Percentiles rank a stretch among this genome's conserved stretches.
These are phyloP conservation scores for Apiotrichum gracile DNA, from an alignment of 1,284 basidiomycete genomes.

Conservation along the genomic window DNA sequence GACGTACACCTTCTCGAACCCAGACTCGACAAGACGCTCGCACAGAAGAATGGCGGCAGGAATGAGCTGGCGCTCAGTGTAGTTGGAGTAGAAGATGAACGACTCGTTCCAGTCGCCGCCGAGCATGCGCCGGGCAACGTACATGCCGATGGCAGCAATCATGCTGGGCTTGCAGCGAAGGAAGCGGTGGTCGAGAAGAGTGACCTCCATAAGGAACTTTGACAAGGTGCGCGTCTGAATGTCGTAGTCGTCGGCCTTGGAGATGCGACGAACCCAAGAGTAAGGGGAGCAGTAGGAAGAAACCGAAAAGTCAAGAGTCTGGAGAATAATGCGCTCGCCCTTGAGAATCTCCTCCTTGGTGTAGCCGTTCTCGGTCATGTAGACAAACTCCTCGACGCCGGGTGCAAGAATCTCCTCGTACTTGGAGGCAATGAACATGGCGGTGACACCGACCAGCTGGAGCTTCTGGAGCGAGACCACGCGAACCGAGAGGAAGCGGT, in stretches of 20 bases:
- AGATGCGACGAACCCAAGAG: slow-evolving; percentile 97
- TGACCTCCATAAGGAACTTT: slow-evolving; percentile 97
- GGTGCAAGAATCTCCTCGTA: slow-evolving; percentile 69
- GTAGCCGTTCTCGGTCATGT: slow-evolving; percentile 94
- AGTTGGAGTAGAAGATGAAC: slow-evolving; percentile 91
- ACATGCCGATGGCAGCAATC: slow-evolving; percentile 98
- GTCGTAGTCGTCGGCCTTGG: slow-evolving; percentile 98
- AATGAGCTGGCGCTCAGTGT: slow-evolving; percentile 80
- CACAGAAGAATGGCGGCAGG: slow-evolving; percentile 77
- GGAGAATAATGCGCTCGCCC: slow-evolving; percentile 89
- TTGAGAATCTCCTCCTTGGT: slow-evolving; percentile 93
- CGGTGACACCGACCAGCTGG: slow-evolving; percentile 60
- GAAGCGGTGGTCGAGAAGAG: slow-evolving; percentile 88
- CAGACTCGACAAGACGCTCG: slow-evolving; percentile 73
- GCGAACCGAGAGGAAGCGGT: slow-evolving; percentile 58
- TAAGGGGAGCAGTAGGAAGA: slow-evolving; percentile 99
- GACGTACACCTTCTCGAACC: slow-evolving; percentile 79
- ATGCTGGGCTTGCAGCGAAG: slow-evolving; percentile 88
- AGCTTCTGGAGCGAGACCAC: slow-evolving; percentile 60
- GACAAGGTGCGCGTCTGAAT: slow-evolving; percentile 93
- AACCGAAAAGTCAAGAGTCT: slow-evolving; percentile 87
- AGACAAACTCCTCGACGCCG: slow-evolving; percentile 90
- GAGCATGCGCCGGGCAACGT: slow-evolving; percentile 83
- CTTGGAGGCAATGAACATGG: slow-evolving; percentile 62
- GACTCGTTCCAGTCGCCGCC: slow-evolving; percentile 86